Evolutionary conservation across 1,284 basidiomycete species (phyloP), one percentile per base, ranked within the genome.

Genomic region (Trametes versicolor): DNA sequence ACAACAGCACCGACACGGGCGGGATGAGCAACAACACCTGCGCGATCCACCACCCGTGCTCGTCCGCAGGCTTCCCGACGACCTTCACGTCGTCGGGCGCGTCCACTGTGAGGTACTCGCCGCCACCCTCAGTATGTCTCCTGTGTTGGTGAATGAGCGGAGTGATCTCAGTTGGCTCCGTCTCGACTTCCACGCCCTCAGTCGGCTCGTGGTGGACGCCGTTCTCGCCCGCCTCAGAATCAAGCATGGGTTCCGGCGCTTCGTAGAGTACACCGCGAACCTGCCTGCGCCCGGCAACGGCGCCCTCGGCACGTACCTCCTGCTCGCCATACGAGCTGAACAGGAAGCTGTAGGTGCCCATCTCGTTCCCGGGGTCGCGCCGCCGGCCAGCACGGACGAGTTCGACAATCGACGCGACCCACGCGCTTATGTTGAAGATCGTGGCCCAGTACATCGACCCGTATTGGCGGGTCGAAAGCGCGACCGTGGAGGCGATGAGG

Each of bases 31-130:
- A 64, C 9, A 91, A 52, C 48, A 90, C 75, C 71, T 92, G 87
- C 25, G 85, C 67, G 41, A 89, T 81, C 90, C 91, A 93, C 83
- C 86, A 89, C 39, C 82, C 81, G 47, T 82, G 78, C 63, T 81
- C 78, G 21, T 72, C 72, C 41, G 76, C 75, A 62, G 69, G 75
- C 68, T 53, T 60, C 27, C 63, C 58, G 8, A 51, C 43, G 19
- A 64, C 23, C n/a, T 51, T 58, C 48, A 63, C 58, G 15, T 62
- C 66, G 19, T 60, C 49, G 15, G 60, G 47, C 13, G 58, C 32
- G 54, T 68, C 65, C 17, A 69, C 39, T 1, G 65, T 67, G 34
- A 74, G 59, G 34, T 73, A 72, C 55, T 75, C 73, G 21, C 65
- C 54, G 12, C 75, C 75, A 37, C 69, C 69, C 17, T 66, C 43